These are phyloP conservation scores for Dioszegia hungarica DNA, from an alignment of 768 basidiomycete genomes.

Conservation along the genomic window DNA sequence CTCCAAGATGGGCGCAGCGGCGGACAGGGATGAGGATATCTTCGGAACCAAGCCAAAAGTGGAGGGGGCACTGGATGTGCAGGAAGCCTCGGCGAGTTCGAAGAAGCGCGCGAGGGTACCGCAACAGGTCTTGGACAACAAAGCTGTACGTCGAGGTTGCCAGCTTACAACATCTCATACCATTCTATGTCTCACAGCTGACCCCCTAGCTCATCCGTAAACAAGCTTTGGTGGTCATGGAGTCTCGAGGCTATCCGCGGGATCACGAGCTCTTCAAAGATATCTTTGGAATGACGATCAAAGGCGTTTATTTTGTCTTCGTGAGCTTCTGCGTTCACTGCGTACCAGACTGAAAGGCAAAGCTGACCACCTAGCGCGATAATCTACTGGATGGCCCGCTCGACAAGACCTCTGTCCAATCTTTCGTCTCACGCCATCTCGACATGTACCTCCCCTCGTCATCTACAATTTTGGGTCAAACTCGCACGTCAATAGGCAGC, in stretches of 20 bases:
- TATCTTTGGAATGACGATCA: constrained; percentile 41
- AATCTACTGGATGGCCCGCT: constrained; percentile 13
- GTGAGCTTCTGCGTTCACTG: constrained; percentile 21
- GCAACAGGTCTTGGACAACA: constrained; percentile 38
- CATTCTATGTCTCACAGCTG: too few species aligned
- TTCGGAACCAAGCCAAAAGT: constrained; percentile 23
- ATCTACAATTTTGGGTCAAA: too few species aligned
- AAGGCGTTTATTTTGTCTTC: constrained; percentile 41
- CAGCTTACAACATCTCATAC: too few species aligned
- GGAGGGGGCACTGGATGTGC: background rate
- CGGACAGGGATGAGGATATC: constrained; percentile 29
- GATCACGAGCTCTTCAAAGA: constrained; percentile 43
- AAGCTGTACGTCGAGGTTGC: constrained; percentile 30
- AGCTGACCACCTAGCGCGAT: constrained; percentile 23
- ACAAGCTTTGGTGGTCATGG: constrained; percentile 33
- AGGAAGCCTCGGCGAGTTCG: constrained; percentile 5
- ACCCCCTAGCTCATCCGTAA: constrained; percentile 39
- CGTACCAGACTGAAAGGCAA: background rate
- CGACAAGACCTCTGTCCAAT: constrained; percentile 22
- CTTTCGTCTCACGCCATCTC: constrained; percentile 24
- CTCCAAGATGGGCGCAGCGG: too few species aligned
- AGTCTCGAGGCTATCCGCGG: constrained; percentile 23
- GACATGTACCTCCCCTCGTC: constrained; percentile 39
- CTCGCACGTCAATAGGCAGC: background rate
- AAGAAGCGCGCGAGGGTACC: constrained; percentile 26